Evolutionary conservation across 305 asterid species (phyloP).

Genomic region (Plantago lanceolata): DNA sequence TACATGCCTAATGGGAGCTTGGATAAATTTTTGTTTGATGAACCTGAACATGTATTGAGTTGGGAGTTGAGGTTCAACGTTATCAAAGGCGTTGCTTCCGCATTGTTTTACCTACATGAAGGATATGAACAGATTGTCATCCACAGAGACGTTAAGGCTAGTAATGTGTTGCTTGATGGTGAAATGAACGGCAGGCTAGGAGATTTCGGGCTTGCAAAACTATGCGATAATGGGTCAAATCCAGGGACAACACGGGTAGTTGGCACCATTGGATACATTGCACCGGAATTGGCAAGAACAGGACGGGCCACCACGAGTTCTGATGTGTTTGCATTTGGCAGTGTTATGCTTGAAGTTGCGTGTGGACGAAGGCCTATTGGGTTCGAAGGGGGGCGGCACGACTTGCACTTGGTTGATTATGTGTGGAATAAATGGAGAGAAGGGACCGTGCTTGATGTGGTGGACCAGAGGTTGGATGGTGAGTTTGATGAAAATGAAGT

Average conservation of each 20-base stretch:
- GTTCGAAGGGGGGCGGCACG: slow-evolving; percentile 15
- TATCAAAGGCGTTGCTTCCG: slow-evolving; percentile 54
- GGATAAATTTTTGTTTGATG: too few relatives aligned
- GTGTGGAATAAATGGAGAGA: too few relatives aligned
- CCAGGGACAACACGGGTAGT: slow-evolving; percentile 58
- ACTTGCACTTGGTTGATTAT: too few relatives aligned
- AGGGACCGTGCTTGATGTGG: too few relatives aligned
- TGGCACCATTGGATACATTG: slow-evolving; percentile 67
- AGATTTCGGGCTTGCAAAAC: slow-evolving; percentile 66
- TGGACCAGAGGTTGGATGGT: too few relatives aligned
- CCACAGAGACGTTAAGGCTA: slow-evolving; percentile 63
- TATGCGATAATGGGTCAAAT: slow-evolving; percentile 43
- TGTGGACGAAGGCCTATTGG: slow-evolving; percentile 51
- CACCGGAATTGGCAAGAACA: slow-evolving; percentile 48
- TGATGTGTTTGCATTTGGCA: slow-evolving; percentile 59
- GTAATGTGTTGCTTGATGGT: slow-evolving; percentile 54
- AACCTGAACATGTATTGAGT: slow-evolving; percentile 14
- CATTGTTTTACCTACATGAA: slow-evolving; percentile 61
- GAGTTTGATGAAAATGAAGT: too few relatives aligned
- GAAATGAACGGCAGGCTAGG: slow-evolving; percentile 58
- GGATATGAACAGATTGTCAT: slow-evolving; percentile 73
- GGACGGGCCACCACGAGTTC: slow-evolving; percentile 54
- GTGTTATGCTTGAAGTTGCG: slow-evolving; percentile 58
- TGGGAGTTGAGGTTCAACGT: slow-evolving; percentile 63
- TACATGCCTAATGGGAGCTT: too few relatives aligned